These are phyloP conservation scores for Dactylonectria estremocensis DNA, from an alignment of 2,329 filamentous ascomycete species.

Conservation along the genomic window DNA sequence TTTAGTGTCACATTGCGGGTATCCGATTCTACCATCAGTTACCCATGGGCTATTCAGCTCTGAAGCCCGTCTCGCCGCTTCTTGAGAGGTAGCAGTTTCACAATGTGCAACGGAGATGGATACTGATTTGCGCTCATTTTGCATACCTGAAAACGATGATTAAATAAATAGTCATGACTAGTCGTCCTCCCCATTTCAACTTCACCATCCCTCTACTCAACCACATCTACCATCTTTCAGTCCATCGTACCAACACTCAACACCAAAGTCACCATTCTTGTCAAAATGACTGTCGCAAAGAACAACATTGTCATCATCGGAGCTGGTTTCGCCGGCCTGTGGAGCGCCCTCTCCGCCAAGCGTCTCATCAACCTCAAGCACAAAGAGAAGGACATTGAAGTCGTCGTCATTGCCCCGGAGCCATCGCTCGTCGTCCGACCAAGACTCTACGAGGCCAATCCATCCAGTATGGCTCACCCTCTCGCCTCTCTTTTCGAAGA, in stretches of 20 bases:
- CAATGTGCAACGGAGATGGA: too few species aligned
- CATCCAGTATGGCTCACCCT: constrained; percentile 39
- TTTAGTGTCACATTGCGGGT: background rate
- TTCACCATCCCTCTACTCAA: background rate
- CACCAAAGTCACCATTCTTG: background rate
- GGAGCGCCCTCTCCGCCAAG: constrained; percentile 34
- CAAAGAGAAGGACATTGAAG: constrained; percentile 35
- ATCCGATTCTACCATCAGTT: background rate
- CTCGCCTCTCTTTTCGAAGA: constrained; percentile 44
- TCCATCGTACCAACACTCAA: background rate
- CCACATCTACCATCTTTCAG: background rate
- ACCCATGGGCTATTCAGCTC: background rate
- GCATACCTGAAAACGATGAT: background rate
- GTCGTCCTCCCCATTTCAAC: background rate
- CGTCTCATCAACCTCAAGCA: constrained; percentile 22
- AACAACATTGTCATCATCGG: constrained; percentile 32
- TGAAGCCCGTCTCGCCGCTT: background rate
- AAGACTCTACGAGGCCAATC: constrained; percentile 53
- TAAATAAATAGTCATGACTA: background rate
- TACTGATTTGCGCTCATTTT: too few species aligned
- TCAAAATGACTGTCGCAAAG: constrained; percentile 10
- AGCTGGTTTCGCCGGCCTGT: constrained; percentile 30
- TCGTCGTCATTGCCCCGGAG: constrained; percentile 54
- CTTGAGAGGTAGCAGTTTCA: too few species aligned
- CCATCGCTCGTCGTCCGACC: constrained; percentile 51